Conservation (phyloP, 495 filamentous ascomycete species). For the Lichenothelia convexa region DNA sequence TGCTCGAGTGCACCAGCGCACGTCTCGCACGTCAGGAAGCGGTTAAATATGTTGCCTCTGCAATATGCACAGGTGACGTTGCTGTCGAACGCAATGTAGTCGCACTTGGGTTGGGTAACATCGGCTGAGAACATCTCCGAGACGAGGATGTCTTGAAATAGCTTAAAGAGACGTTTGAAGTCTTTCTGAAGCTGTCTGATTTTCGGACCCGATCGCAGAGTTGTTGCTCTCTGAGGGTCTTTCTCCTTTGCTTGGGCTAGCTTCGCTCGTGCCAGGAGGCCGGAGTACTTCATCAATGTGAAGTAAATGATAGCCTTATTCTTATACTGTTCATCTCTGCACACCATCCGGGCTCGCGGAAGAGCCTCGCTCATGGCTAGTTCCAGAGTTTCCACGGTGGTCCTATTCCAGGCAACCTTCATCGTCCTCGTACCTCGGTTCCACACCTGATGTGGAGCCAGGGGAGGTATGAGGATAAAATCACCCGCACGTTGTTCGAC, state of each 20-base stretch:
- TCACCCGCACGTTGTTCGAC: constrained; percentile 88
- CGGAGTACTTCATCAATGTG: constrained; percentile 59
- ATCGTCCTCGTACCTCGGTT: constrained; percentile 87
- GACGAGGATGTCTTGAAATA: constrained; percentile 60
- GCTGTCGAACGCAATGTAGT: constrained; percentile 62
- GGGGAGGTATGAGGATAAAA: constrained; percentile 84
- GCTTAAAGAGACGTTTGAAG: constrained; percentile 55
- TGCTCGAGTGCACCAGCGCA: constrained; percentile 38
- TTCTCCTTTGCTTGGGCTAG: constrained; percentile 13
- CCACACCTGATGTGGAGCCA: constrained; percentile 98
- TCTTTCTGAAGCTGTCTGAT: constrained; percentile 53
- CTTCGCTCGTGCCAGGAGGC: constrained; percentile 37
- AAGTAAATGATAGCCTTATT: constrained; percentile 90
- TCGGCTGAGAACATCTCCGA: constrained; percentile 64
- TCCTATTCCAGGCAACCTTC: constrained; percentile 98
- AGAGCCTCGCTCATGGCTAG: constrained; percentile 72
- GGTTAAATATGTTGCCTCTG: constrained; percentile 90
- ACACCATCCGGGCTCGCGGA: constrained; percentile 73
- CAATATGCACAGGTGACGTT: constrained; percentile 93
- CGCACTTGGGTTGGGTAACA: constrained; percentile 41
- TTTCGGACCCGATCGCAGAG: constrained; percentile 25
- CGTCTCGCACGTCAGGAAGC: constrained; percentile 75
- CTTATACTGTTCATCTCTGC: constrained; percentile 98
- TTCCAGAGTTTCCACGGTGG: constrained; percentile 74
- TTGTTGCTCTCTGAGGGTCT: constrained; percentile 12